Base-by-base conservation (phyloP, 192 early-diverging fungal species). In the Backusella luteola region DNA sequence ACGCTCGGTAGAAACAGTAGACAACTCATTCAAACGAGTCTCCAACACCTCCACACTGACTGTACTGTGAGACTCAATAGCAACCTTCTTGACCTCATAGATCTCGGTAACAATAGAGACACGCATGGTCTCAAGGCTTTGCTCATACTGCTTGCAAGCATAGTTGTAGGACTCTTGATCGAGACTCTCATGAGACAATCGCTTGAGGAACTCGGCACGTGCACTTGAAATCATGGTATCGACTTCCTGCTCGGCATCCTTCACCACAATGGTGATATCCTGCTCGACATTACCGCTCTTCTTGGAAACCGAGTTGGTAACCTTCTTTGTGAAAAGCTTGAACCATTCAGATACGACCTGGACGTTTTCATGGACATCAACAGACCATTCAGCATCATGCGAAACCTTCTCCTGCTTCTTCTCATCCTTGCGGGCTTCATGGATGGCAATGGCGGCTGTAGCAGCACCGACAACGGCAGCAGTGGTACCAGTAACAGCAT, bases 291-390 rank as follows among this genome's bases (percentile, higher is more conserved):
- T 21, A 0, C 23, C 42, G 7, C 42, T 41, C 5, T 32, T 41
- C 26, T 67, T 39, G 15, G 21, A 17, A 32, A 67, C 74, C 6
- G 63, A 67, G 21, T n/a, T 42, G 9, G 29, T 29, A 35, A 75
- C 6, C 23, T 34, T 56, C 4, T 44, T 32, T 19, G 74, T 75
- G 34, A 75, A 63, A 29, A 42, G 39, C 15, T 75, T 39, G 39
- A 75, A 67, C 74, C 74, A 75, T 46, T 75, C 52, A 19, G 41
- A 59, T 8, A 75, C 34, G 0, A 75, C 41, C 32, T 26, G 38
- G 3, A 42, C 74, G n/a, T 75, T 75, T 6, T 75, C 74, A 9
- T 75, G 32, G 15, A 75, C 74, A 75, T 75, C 74, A 9, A 75
- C 66, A 75, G 63, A 38, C 74, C 59, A 75, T 46, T 67, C 70